A percentile compares a stretch with the other conserved stretches of the same genome.
phyloP scores from a whole-genome alignment of 2,329 filamentous ascomycete species.

The Verticillium isaacii region DNA sequence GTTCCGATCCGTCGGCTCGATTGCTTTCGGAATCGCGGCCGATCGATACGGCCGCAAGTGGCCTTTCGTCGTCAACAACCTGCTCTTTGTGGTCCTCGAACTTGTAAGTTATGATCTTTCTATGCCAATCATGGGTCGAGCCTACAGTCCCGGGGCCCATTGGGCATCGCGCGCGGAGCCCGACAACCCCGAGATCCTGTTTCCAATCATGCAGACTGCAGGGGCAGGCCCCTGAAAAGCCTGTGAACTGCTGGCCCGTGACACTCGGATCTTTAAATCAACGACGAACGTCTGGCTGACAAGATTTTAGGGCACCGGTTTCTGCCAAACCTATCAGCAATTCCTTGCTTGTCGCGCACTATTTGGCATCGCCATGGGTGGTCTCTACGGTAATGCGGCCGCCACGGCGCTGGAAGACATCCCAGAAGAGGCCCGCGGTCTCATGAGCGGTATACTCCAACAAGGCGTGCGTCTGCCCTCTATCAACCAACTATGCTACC shows the following conservation, averaged over 20 bases:
- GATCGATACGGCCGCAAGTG: constrained; percentile 59
- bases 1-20: constrained; percentile 52
- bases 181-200: background rate
- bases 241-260: too few species aligned
- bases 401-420: constrained; percentile 76
- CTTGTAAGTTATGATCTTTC: constrained; percentile 28
- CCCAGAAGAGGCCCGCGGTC: constrained; percentile 61
- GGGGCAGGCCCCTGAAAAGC: too few species aligned
- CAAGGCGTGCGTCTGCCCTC: constrained; percentile 43
- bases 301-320: constrained; percentile 50
- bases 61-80: constrained; percentile 72
- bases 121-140: background rate
- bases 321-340: constrained; percentile 60
- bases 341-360: constrained; percentile 72
- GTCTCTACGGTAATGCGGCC: constrained; percentile 72
- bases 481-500: background rate
- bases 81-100: constrained; percentile 68
- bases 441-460: constrained; percentile 73
- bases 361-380: constrained; percentile 80
- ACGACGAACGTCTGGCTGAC: background rate
- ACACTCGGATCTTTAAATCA: background rate
- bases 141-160: background rate
- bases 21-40: constrained; percentile 48
- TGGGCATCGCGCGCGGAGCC: background rate
- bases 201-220: background rate